Percentiles rank a stretch among this genome's conserved stretches.
Evolutionary conservation across 495 filamentous ascomycete species (phyloP).

Genomic region (Aspergillus homomorphus): DNA sequence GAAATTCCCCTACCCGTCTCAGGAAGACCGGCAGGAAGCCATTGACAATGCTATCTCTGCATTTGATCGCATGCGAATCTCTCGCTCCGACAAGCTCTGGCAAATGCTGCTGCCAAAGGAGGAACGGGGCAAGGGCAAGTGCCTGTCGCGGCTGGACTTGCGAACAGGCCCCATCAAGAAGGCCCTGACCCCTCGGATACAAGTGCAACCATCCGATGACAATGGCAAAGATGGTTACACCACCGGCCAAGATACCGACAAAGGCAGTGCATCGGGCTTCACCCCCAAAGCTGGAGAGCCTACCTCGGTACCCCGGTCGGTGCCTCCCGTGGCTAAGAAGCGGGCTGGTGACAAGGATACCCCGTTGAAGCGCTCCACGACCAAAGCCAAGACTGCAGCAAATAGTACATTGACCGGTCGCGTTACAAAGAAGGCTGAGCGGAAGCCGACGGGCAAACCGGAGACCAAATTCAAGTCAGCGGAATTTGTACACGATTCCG

Average conservation of each 20-base stretch:
- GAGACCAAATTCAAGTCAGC: slow-evolving; percentile 62
- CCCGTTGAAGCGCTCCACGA: slow-evolving; percentile 54
- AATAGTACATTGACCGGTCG: slow-evolving; percentile 50
- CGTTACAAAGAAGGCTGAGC: slow-evolving; percentile 48
- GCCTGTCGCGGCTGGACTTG: slow-evolving; percentile 71
- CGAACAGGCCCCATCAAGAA: slow-evolving; percentile 54
- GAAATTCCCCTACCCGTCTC: slow-evolving; percentile 64
- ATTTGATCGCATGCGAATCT: slow-evolving; percentile 77
- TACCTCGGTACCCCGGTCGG: slow-evolving; percentile 53
- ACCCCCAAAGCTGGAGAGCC: slow-evolving; percentile 47
- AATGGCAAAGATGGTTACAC: slow-evolving; percentile 34
- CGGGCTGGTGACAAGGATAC: slow-evolving; percentile 59
- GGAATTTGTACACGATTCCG: slow-evolving; percentile 73
- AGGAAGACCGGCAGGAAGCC: slow-evolving; percentile 68
- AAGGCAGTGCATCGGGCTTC: slow-evolving; percentile 38
- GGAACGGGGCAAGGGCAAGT: slow-evolving; percentile 77
- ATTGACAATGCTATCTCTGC: slow-evolving; percentile 81
- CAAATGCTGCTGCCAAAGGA: slow-evolving; percentile 69
- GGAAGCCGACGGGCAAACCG: slow-evolving; percentile 43
- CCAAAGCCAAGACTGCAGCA: slow-evolving; percentile 51
- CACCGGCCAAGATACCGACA: slow-evolving; percentile 55
- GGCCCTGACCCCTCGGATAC: slow-evolving; percentile 51
- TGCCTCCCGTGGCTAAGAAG: slow-evolving; percentile 53
- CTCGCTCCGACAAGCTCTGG: slow-evolving; percentile 70
- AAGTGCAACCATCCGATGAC: slow-evolving; percentile 55